Evolutionary conservation across 768 basidiomycete species (phyloP), one percentile per base, ranked within the genome.

Genomic region (Tylopilus cervinicoccineus): DNA sequence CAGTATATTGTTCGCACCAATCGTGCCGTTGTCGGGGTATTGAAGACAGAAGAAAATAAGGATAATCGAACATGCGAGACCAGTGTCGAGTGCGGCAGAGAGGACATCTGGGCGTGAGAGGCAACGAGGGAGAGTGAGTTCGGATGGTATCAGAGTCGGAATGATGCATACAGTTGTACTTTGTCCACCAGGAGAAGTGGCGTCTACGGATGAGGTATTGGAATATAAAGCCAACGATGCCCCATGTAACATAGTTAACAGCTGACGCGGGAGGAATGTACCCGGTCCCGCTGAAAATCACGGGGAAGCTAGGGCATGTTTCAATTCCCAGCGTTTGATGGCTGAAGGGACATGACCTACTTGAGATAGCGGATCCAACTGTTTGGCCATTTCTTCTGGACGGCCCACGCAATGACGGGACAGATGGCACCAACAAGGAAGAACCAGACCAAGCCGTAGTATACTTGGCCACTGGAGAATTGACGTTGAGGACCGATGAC

Each of bases 401-500:
- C 56, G 48, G 80, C 51, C 65, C 76, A 90, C 24, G 76, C 73
- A 42, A 76, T 47, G 50, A 80, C 47, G 0, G 89, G 90, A 38
- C 77, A 74, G 43, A 82, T 26, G 40, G 82, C 76, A 10, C 91
- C 91, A 45, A 86, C 53, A 43, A 89, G 77, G 85, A 93, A 93
- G 73, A 89, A 92, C 69, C 83, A 82, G 17, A 80, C 61, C 27
- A 90, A 72, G 50, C 63, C 67, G 53, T 81, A 74, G 67, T 84
- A 86, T 23, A 84, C 68, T 59, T 83, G 79, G 17, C 87, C 87
- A 19, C 68, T 52, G 4, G 80, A 86, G 75, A 86, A 91, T 58
- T 83, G 83, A 10, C 83, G 75, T n/a, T 72, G 73, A 24, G 89
- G 90, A 9, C 89, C 88, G 49, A 92, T 88, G 45, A 88, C 86